Evolutionary conservation across 2,329 filamentous ascomycete genomes (phyloP).

Genomic region (Xylariaceae sp.): DNA sequence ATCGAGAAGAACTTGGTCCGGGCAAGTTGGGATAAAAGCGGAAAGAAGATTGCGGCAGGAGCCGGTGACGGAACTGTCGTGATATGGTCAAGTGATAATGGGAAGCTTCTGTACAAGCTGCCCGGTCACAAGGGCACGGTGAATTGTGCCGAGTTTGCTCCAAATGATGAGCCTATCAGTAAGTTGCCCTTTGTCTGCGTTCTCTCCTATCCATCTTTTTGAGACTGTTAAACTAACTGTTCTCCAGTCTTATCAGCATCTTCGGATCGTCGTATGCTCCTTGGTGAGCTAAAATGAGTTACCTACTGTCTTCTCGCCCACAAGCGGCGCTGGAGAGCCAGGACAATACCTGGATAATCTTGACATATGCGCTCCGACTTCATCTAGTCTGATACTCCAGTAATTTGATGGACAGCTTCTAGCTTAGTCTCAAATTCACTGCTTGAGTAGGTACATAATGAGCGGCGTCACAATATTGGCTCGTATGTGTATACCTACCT

Average conservation of each 20-base stretch:
- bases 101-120: conserved; percentile 88
- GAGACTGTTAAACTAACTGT: conserved; percentile 1
- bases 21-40: conserved; percentile 82
- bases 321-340: background rate
- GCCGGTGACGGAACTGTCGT: conserved; percentile 87
- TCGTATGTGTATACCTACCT: background rate
- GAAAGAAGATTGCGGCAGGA: conserved; percentile 81
- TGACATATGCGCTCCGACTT: background rate
- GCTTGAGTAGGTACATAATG: background rate
- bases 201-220: background rate
- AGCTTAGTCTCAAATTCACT: background rate
- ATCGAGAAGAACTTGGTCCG: conserved; percentile 87
- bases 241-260: conserved; percentile 74
- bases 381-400: background rate
- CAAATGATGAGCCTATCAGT: conserved; percentile 80
- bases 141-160: conserved; percentile 89
- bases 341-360: background rate
- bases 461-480: background rate
- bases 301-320: background rate
- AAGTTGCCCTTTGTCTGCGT: conserved; percentile 40
- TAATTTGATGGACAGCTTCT: background rate
- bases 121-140: conserved; percentile 93
- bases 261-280: conserved; percentile 78
- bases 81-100: conserved; percentile 84
- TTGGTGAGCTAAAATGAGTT: conserved; percentile 70